phyloP scores from a whole-genome alignment of 495 filamentous ascomycete genomes.

The Penicillium subrubescens region DNA sequence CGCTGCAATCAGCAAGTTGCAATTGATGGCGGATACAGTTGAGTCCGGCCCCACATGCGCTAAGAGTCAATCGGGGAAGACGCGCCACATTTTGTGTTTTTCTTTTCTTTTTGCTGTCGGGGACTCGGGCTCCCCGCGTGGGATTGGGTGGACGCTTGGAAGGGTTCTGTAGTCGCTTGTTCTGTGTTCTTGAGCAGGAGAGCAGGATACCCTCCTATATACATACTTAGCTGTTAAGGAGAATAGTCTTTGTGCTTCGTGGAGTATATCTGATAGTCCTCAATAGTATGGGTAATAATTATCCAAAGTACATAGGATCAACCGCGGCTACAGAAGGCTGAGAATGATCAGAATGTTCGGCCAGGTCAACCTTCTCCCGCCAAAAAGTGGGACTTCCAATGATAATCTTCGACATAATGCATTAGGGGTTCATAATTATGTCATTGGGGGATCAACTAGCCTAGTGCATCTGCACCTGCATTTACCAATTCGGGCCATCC shows the following conservation, averaged over 20 bases:
- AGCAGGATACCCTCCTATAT: no score
- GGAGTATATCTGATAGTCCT: no score
- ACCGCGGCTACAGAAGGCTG: neutral
- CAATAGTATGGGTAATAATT: no score
- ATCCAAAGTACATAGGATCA: neutral
- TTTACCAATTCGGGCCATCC: conserved; percentile 22
- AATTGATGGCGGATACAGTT: neutral
- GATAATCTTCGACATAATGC: neutral
- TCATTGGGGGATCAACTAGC: conserved; percentile 8
- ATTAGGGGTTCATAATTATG: conserved; percentile 11
- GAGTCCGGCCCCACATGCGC: conserved; percentile 4
- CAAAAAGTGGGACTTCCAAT: neutral
- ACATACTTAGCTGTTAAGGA: no score
- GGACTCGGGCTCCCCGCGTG: no score
- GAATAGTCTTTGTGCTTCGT: no score
- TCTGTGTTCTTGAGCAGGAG: no score
- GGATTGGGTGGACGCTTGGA: no score
- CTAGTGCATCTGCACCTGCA: conserved; percentile 9
- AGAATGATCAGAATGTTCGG: neutral
- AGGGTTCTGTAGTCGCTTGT: no score
- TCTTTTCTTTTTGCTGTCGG: neutral
- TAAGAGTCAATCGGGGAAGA: conserved; percentile 4
- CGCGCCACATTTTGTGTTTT: neutral
- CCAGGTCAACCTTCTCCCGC: neutral
- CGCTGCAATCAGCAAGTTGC: neutral